Conservation (phyloP, 1,139 yeast species). For the Hyphopichia fennica region DNA sequence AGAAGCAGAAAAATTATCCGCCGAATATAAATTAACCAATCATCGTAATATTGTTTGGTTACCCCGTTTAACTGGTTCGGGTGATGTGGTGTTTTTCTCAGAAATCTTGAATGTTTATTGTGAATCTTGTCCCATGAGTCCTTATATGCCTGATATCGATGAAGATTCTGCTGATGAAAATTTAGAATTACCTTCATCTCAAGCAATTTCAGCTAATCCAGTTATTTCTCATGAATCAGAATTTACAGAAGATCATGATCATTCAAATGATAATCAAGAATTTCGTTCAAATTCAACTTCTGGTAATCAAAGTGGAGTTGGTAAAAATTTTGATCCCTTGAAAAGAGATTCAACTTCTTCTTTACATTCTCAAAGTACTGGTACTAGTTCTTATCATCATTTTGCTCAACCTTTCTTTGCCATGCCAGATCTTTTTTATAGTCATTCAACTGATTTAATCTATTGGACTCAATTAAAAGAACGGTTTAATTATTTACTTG, state of each 20-base stretch:
- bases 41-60: conserved; percentile 44
- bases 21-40: conserved; percentile 27
- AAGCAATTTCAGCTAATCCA: conserved; percentile 23
- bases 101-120: conserved; percentile 60
- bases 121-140: conserved; percentile 50
- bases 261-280: not conserved
- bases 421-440: conserved; percentile 49
- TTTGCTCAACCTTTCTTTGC: conserved; percentile 44
- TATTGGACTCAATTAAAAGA: conserved; percentile 57
- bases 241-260: not conserved
- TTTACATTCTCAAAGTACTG: conserved; percentile 23
- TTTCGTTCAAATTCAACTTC: conserved; percentile 2
- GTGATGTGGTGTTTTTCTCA: conserved; percentile 59
- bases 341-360: conserved; percentile 45
- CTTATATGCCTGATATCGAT: conserved; percentile 18
- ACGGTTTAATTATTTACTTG: conserved; percentile 45
- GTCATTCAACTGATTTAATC: conserved; percentile 55
- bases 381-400: conserved; percentile 38
- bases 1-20: conserved; percentile 38
- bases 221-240: conserved; percentile 12
- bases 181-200: conserved; percentile 30
- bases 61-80: conserved; percentile 56
- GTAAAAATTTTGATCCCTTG: conserved; percentile 24
- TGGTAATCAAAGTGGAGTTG: too few species aligned
- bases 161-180: conserved; percentile 12